These are phyloP conservation scores for Kurtzmaniella fragi DNA, from an alignment of 805 yeast species.

Conservation along the genomic window DNA sequence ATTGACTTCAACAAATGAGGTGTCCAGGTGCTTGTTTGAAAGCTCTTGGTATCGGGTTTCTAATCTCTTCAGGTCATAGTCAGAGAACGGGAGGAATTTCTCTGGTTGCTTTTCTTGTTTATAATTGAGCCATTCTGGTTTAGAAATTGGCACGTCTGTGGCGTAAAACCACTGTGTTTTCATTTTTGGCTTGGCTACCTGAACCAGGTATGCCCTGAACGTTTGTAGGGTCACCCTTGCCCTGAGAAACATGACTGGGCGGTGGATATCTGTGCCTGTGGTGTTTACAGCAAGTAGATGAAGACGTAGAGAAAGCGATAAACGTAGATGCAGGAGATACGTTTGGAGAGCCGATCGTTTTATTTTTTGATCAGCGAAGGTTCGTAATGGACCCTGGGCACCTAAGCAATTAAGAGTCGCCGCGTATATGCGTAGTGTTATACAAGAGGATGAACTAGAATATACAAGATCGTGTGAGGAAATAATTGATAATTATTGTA, in stretches of 20 bases:
- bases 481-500: too few relatives aligned
- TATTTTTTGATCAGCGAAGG: too few relatives aligned
- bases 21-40: slow-evolving; percentile 3
- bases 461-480: too few relatives aligned
- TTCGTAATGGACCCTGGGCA: too few relatives aligned
- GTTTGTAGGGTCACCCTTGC: not conserved
- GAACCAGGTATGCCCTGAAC: not conserved
- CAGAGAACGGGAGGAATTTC: slow-evolving; percentile 65
- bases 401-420: too few relatives aligned
- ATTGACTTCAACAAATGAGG: slow-evolving; percentile 51
- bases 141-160: slow-evolving; percentile 65
- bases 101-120: slow-evolving; percentile 44
- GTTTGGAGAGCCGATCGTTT: too few relatives aligned
- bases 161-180: slow-evolving; percentile 72
- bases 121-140: slow-evolving; percentile 60
- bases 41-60: slow-evolving; percentile 45
- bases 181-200: slow-evolving; percentile 8
- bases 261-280: not conserved
- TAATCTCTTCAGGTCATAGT: slow-evolving; percentile 54
- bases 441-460: too few relatives aligned
- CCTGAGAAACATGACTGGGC: not conserved
- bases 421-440: too few relatives aligned
- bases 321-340: too few relatives aligned
- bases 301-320: not conserved
- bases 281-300: not conserved